These are phyloP conservation scores for Apostasia shenzhenica DNA, from an alignment of 106 monocot genomes.

Conservation along the genomic window DNA sequence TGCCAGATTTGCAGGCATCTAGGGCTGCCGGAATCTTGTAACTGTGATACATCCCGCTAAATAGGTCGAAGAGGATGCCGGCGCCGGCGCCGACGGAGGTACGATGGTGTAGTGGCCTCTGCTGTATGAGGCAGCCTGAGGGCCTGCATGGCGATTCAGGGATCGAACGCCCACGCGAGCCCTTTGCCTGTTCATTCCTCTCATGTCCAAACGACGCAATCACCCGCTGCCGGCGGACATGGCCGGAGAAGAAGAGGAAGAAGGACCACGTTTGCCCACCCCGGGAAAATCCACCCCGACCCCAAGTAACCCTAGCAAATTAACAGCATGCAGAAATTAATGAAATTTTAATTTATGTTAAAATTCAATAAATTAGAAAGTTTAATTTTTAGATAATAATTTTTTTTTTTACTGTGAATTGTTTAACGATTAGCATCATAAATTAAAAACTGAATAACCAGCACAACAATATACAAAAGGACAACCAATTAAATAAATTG, in stretches of 20 bases:
- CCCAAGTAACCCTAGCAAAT: constrained; percentile 53
- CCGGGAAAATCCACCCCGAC: constrained; percentile 89
- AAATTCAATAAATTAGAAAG: too few relatives aligned
- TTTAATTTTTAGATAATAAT: too few relatives aligned
- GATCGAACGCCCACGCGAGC: constrained; percentile 60
- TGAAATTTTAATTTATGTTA: too few relatives aligned
- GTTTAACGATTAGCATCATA: too few relatives aligned
- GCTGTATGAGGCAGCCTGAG: constrained; percentile 68
- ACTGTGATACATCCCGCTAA: constrained; percentile 58
- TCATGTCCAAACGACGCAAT: constrained; percentile 92
- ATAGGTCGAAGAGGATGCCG: constrained; percentile 60
- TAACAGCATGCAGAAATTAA: neutral
- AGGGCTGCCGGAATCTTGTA: neutral
- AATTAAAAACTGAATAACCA: too few relatives aligned
- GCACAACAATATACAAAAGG: too few relatives aligned
- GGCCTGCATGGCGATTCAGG: constrained; percentile 55
- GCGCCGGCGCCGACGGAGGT: constrained; percentile 66
- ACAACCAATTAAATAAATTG: too few relatives aligned
- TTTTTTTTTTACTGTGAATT: too few relatives aligned
- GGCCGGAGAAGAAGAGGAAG: constrained; percentile 98
- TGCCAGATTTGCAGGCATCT: neutral
- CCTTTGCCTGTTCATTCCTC: constrained; percentile 31
- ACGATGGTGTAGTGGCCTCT: constrained; percentile 97
- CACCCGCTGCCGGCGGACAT: constrained; percentile 75
- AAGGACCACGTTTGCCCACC: constrained; percentile 91